Base-by-base conservation (phyloP, 495 filamentous ascomycete species). In the Talaromyces adpressus region DNA sequence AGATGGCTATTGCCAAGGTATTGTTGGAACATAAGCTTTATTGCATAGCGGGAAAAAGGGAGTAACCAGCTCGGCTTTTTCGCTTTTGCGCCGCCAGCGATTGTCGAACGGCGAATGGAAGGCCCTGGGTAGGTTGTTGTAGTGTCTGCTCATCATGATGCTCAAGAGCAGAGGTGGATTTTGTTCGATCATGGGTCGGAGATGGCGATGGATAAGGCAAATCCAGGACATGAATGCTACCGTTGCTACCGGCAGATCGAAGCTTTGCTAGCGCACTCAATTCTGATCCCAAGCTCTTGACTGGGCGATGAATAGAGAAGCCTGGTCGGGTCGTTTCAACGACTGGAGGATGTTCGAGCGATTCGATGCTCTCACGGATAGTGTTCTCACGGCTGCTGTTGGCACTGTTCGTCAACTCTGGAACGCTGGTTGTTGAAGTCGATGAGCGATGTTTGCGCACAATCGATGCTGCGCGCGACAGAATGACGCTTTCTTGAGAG, bases 401-500 rank as follows among this genome's bases (percentile, higher is more conserved):
- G 4, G 78, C 69, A 62, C 79, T 81, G 61, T 81, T 73, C 6
- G 85, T 71, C 20, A 86, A 73, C 41, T 87, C 85, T 0, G 84
- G 84, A 4, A 86, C 72, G 62, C 83, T 84, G 32, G 72, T 75
- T n/a, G 80, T 75, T 0, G 85, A 87, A 25, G 80, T 77, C 0
- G 81, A 79, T 9, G 83, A 86, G 64, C 82, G 83, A 65, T 79
- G 80, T 61, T 81, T 81, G 34, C 81, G 81, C 20, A 77, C 75
- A 59, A 82, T 76, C 7, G 81, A 81, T 29, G 78, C 72, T 11
- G 74, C 72, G 59, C 80, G 72, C 14, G 79, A 83, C 62, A 81
- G 67, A 52, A 83, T 78, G 39, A 84, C 72, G 67, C 82, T 85
- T 65, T 85, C 84, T 59, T 84, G 79, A 29, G 83, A 85, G 67